phyloP scores from a whole-genome alignment of 805 yeast species.

The Kuraishia cidri region DNA sequence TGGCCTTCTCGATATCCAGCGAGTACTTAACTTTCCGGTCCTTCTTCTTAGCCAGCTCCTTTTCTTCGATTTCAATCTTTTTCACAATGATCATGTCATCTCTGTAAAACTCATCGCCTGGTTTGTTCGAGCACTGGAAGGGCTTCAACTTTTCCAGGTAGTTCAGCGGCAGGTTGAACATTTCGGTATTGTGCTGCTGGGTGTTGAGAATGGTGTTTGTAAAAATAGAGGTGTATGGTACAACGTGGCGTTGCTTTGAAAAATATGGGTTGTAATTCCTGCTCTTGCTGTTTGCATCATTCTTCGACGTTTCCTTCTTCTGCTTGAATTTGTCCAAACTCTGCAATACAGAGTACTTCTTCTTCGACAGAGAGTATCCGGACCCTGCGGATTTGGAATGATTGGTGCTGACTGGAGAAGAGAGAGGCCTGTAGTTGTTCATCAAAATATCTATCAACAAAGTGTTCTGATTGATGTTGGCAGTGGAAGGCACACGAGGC shows the following conservation, averaged over 20 bases:
- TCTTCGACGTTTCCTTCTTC: conserved; percentile 7
- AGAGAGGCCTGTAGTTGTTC: conserved; percentile 17
- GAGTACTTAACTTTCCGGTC: conserved; percentile 5
- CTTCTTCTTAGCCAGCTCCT: conserved; percentile 8
- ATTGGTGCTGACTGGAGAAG: conserved; percentile 9
- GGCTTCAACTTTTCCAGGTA: conserved; percentile 15
- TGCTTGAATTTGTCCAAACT: conserved; percentile 16
- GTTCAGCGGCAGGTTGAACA: conserved; percentile 20
- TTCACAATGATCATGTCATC: conserved; percentile 21
- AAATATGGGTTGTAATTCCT: conserved; percentile 18
- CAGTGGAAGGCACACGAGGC: conserved; percentile 22
- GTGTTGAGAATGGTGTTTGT: conserved; percentile 21
- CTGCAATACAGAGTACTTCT: conserved; percentile 13
- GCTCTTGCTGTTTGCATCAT: conserved; percentile 1
- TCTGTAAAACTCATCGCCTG: conserved; percentile 21
- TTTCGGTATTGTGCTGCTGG: conserved; percentile 21
- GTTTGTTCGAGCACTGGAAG: conserved; percentile 10
- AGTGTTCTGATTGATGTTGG: conserved; percentile 16
- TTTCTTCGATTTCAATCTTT: conserved; percentile 19
- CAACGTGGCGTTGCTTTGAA: conserved; percentile 12
- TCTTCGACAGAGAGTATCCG: no score
- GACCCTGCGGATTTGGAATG: background rate
- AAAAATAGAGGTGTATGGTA: conserved; percentile 18
- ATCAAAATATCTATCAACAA: conserved; percentile 19
- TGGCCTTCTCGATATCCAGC: no score